Percentiles rank a stretch among this genome's conserved stretches.
Evolutionary conservation across 2,329 filamentous ascomycete species (phyloP).

Genomic region (Lachnellula occidentalis): DNA sequence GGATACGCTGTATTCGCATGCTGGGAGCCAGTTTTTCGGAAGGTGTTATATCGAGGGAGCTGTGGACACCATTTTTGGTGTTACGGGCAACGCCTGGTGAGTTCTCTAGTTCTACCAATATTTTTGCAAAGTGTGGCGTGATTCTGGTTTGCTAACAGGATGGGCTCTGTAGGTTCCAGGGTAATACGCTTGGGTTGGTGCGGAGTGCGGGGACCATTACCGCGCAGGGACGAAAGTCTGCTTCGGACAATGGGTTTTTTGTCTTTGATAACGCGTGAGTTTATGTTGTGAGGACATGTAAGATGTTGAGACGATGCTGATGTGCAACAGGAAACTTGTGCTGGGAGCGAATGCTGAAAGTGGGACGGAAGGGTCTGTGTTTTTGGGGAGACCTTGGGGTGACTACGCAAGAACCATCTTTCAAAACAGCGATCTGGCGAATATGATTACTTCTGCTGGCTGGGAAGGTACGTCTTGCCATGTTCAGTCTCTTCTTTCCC

Average conservation of each 20-base stretch:
- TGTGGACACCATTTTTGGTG: conserved; percentile 54
- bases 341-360: conserved; percentile 8
- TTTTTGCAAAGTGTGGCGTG: no score
- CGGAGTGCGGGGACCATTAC: conserved; percentile 40
- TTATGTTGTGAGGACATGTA: conserved; percentile 2
- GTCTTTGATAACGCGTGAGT: conserved; percentile 38
- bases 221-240: conserved; percentile 41
- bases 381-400: conserved; percentile 48
- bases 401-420: conserved; percentile 46
- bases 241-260: conserved; percentile 46
- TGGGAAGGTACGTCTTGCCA: conserved; percentile 34
- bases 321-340: conserved; percentile 3
- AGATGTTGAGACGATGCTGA: not conserved
- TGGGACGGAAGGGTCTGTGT: conserved; percentile 35
- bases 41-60: conserved; percentile 49
- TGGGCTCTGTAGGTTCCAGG: conserved; percentile 33
- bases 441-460: conserved; percentile 45
- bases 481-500: no score
- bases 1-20: conserved; percentile 45
- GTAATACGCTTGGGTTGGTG: conserved; percentile 40
- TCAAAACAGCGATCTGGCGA: conserved; percentile 40
- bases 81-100: conserved; percentile 42
- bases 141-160: no score
- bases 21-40: conserved; percentile 48
- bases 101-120: not conserved